phyloP scores from a whole-genome alignment of 805 yeast genomes.

The Ogataea glucozyma region DNA sequence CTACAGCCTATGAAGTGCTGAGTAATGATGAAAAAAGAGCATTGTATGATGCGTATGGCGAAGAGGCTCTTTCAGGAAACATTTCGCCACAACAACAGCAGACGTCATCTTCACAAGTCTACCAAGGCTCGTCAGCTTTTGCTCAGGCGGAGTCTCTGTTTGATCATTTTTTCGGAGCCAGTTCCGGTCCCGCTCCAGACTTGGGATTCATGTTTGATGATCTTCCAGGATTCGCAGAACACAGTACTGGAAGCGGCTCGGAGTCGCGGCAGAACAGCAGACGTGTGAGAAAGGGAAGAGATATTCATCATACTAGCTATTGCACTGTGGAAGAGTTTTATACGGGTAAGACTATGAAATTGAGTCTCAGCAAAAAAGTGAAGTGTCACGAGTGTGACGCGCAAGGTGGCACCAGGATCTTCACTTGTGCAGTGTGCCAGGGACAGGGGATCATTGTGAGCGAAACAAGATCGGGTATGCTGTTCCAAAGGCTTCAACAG shows the following conservation, averaged over 20 bases:
- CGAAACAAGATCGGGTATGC: conserved; percentile 46
- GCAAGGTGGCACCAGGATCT: conserved; percentile 42
- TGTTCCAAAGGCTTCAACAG: conserved; percentile 42
- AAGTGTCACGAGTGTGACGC: conserved; percentile 55
- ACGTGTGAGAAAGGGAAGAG: conserved; percentile 43
- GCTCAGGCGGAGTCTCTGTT: conserved; percentile 32
- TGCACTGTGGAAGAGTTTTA: conserved; percentile 58
- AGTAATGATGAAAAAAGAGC: conserved; percentile 79
- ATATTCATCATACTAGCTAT: conserved; percentile 55
- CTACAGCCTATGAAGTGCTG: conserved; percentile 92
- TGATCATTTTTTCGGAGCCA: conserved; percentile 32
- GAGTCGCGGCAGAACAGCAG: conserved; percentile 2
- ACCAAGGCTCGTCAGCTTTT: conserved; percentile 9
- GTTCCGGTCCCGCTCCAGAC: conserved; percentile 2
- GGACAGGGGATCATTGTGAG: conserved; percentile 46
- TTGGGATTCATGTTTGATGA: conserved; percentile 10
- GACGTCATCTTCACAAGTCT: conserved; percentile 34
- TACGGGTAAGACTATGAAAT: conserved; percentile 55
- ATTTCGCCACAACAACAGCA: no score
- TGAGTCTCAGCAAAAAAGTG: conserved; percentile 52
- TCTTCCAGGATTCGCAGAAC: conserved; percentile 4
- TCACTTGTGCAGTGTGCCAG: conserved; percentile 40
- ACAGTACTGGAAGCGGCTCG: conserved; percentile 4
- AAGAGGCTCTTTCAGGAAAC: conserved; percentile 51
- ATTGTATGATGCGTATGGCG: conserved; percentile 85